Evolutionary conservation across 805 yeast genomes (phyloP), one percentile per base, ranked within the genome.

Genomic region (Cyberlindnera petersonii): DNA sequence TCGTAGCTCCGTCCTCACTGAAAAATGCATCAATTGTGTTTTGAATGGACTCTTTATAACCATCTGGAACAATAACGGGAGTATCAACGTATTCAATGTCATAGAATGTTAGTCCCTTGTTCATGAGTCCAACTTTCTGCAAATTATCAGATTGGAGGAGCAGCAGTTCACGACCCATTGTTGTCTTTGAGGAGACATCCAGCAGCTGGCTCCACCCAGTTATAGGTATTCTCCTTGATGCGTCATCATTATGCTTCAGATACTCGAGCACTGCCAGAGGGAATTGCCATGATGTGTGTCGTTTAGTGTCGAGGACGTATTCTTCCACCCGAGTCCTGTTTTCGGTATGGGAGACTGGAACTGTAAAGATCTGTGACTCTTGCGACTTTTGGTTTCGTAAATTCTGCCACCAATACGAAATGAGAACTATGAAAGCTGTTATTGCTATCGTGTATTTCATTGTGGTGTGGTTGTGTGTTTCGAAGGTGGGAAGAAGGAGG

Each of bases 51-150:
- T 21, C 24, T 1, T 20, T 13, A 31, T 26, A 13, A 2, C 15
- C 22, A 3, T 26, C 21, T 2, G 16, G n/a, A 4, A 31, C 14
- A 16, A 41, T 14, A 6, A 16, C 9, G 4, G 35, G 19, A n/a
- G 15, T 28, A 5, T 30, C 11, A 6, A 27, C 35, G 16, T 27
- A 40, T 2, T 21, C 32, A 14, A 43, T 41, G 2, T 33, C 35
- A 26, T 37, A 38, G 9, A 34, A 30, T 8, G 35, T 17, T 11
- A 48, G 9, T 10, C 22, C 16, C 7, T 50, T 37, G 16, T 33
- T 50, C 54, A 55, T 45, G 26, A 53, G 18, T 2, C 47, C 24
- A 11, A 54, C 19, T n/a, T 33, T 36, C 3, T 43, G 36, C 11
- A 53, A 24, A 4, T 14, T 28, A 22, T 34, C 43, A 6, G 33